phyloP scores from a whole-genome alignment of 1,284 basidiomycete genomes.

The Cutaneotrichosporon sp. region DNA sequence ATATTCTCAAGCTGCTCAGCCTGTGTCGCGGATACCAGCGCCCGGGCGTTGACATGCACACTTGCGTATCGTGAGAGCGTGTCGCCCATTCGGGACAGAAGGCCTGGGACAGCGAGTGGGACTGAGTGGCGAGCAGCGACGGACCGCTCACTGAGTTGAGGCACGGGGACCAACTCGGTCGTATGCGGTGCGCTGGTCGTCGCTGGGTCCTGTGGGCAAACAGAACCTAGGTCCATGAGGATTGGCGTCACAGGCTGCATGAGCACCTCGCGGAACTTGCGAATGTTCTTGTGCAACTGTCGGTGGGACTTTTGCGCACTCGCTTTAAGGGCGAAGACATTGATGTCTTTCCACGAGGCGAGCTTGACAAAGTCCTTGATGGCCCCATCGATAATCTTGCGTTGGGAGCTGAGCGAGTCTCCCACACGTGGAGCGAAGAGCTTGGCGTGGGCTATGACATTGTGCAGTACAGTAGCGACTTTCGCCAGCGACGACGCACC shows the following conservation, averaged over 20 bases:
- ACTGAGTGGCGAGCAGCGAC: slow-evolving; percentile 14
- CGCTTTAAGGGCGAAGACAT: slow-evolving; percentile 86
- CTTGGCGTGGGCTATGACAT: slow-evolving; percentile 62
- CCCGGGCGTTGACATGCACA: slow-evolving; percentile 39
- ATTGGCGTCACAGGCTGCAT: slow-evolving; percentile 61
- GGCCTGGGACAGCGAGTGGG: slow-evolving; percentile 11
- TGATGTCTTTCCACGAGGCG: slow-evolving; percentile 97
- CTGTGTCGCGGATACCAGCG: slow-evolving; percentile 10
- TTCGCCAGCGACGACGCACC: slow-evolving; percentile 47
- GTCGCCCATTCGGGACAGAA: slow-evolving; percentile 28
- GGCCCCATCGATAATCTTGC: slow-evolving; percentile 68
- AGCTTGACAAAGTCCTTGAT: slow-evolving; percentile 83
- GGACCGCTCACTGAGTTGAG: slow-evolving; percentile 5
- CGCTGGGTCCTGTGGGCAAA: slow-evolving; percentile 31
- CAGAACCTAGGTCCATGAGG: slow-evolving; percentile 30
- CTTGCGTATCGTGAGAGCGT: slow-evolving; percentile 38
- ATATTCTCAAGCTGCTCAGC: slow-evolving; percentile 56
- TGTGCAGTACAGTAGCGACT: slow-evolving; percentile 61
- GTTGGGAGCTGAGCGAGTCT: slow-evolving; percentile 58
- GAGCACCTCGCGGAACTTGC: slow-evolving; percentile 86
- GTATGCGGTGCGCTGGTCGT: background rate
- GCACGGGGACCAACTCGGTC: background rate
- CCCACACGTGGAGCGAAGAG: slow-evolving; percentile 59
- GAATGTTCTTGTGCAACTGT: slow-evolving; percentile 83
- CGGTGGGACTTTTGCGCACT: slow-evolving; percentile 88